Base-by-base conservation (phyloP, 208 protist genomes). In the Kentomonas sorsogonicus region DNA sequence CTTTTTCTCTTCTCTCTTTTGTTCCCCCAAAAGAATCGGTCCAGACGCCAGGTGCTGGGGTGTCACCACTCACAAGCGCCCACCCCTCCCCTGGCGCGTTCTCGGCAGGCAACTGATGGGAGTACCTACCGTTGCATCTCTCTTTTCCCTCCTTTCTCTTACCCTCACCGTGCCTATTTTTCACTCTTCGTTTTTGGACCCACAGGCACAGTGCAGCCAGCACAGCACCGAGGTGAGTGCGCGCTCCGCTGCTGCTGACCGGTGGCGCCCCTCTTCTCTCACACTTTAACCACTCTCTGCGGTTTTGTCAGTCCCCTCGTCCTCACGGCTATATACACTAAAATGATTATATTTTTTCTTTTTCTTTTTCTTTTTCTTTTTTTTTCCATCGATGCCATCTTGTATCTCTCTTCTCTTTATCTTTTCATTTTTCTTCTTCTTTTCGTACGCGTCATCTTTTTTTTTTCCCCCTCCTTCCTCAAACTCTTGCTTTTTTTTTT, bases 401-500 rank as follows among this genome's bases (percentile, higher is more conserved):
- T 23, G 2, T 43, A 1, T 29, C 39, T 54, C 34, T 54, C 18
- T 53, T 53, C 15, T 50, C 11, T 20, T 57, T 30, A 31, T 59
- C 36, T 48, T 25, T 22, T 48, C 40, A 25, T 46, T 63, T 38
- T 51, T 43, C 25, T 56, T 31, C 2, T 22, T n/a, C 31, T 27
- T 26, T 55, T 47, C 25, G 31, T 4, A 29, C n/a, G 15, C 3
- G 22, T 55, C 2, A 20, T 41, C 13, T 48, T 15, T 5, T 41
- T 53, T 53, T 67, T 53, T 29, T 46, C 16, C 11, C 16, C 11
- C 41, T 66, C 29, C 18, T 50, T 20, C 9, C 36, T 22, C 30
- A 20, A 59, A 10, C 54, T 63, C 16, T 43, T 56, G 23, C 25
- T 31, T 66, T 54, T 46, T 63, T 54, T 63, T 63, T 55, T 40